Percentiles rank a stretch among this genome's conserved stretches.
These are phyloP conservation scores for Amanita fuliginea DNA, from an alignment of 768 basidiomycete species.

Conservation along the genomic window DNA sequence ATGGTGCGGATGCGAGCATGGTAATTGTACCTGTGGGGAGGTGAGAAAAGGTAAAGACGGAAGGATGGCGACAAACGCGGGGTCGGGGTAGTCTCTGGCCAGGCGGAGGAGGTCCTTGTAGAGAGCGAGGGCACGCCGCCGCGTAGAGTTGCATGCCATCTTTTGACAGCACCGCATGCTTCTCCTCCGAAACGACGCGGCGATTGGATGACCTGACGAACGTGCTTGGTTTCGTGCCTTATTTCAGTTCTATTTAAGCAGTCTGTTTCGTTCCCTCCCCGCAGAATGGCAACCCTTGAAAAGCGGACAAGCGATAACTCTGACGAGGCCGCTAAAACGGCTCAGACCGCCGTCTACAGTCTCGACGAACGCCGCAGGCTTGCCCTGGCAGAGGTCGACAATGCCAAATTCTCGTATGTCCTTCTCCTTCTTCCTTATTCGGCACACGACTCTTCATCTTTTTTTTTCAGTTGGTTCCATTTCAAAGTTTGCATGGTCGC, in stretches of 20 bases:
- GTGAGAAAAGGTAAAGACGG: neutral
- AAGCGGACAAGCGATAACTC: conserved; percentile 25
- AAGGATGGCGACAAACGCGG: conserved; percentile 40
- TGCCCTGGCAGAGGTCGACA: conserved; percentile 80
- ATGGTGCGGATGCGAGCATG: conserved; percentile 58
- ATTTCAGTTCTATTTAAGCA: neutral
- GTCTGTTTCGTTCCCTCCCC: neutral
- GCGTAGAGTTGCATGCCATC: conserved; percentile 25
- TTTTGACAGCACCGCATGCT: neutral
- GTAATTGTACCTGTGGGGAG: conserved; percentile 55
- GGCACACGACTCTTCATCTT: conserved; percentile 1
- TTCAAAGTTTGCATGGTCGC: conserved; percentile 61
- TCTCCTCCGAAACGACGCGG: conserved; percentile 7
- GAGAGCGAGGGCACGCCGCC: conserved; percentile 55
- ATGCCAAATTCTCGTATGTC: conserved; percentile 71
- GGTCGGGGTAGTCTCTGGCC: conserved; percentile 75
- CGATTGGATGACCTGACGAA: conserved; percentile 1
- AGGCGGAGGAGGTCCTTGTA: conserved; percentile 80
- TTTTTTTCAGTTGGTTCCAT: conserved; percentile 62
- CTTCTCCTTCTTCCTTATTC: neutral
- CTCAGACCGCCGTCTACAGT: conserved; percentile 21
- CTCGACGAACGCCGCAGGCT: conserved; percentile 68
- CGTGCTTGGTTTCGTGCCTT: neutral
- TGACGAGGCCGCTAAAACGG: conserved; percentile 11
- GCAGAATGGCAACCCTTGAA: conserved; percentile 24